Evolutionary conservation across 768 basidiomycete species (phyloP).

Genomic region (Leccinum rimulosum): DNA sequence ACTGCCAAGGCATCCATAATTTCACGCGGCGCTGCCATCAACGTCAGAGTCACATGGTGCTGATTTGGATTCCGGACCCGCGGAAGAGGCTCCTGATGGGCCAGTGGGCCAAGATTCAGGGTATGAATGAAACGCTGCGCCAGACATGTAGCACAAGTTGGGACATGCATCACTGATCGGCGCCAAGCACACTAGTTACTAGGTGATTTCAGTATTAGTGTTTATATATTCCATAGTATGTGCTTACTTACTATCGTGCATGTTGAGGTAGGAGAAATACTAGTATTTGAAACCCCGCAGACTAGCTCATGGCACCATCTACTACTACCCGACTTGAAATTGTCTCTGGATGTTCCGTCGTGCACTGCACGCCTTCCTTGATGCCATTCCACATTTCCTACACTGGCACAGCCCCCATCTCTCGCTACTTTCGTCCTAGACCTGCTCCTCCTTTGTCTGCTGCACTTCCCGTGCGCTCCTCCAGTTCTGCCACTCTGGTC

Average conservation of each 20-base stretch:
- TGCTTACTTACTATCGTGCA: background rate
- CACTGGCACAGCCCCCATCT: conserved; percentile 68
- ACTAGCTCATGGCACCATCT: background rate
- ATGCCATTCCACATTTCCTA: conserved; percentile 84
- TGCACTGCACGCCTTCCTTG: conserved; percentile 57
- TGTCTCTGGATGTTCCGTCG: conserved; percentile 18
- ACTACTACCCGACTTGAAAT: conserved; percentile 20
- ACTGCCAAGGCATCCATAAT: no score
- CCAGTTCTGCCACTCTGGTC: conserved; percentile 15
- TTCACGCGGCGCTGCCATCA: no score
- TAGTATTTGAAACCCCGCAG: background rate
- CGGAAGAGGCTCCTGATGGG: background rate
- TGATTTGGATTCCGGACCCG: no score
- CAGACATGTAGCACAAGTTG: no score
- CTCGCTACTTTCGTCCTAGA: conserved; percentile 66
- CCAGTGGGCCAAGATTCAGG: no score
- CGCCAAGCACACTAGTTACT: no score
- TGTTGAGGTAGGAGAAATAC: background rate
- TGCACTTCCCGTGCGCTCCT: conserved; percentile 6
- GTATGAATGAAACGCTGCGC: background rate
- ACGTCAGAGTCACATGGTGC: background rate
- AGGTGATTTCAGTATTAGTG: no score
- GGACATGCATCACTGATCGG: no score
- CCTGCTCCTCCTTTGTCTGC: conserved; percentile 26
- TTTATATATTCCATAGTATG: background rate